Conservation (phyloP, 1,284 basidiomycete genomes). For the Boletus sp. region DNA sequence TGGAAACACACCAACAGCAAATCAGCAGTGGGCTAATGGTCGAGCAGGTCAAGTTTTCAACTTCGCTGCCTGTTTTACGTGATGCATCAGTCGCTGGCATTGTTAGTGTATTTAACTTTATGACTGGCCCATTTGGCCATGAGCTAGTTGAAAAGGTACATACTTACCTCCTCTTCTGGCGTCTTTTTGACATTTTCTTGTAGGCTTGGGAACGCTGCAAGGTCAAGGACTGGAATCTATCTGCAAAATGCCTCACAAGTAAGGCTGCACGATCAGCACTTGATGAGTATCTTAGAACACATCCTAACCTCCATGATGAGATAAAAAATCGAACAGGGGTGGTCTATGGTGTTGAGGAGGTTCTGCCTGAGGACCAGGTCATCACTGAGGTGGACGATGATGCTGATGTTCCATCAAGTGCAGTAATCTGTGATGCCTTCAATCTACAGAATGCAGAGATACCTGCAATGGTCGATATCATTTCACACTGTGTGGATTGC, state of each 20-base stretch:
- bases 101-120: slow-evolving; percentile 28
- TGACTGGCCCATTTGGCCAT: slow-evolving; percentile 19
- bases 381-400: background rate
- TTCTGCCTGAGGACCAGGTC: background rate
- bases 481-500: slow-evolving; percentile 1
- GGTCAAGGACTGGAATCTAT: slow-evolving; percentile 7
- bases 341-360: background rate
- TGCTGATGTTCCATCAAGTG: slow-evolving; percentile 10
- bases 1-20: slow-evolving; percentile 6
- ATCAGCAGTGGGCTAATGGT: background rate
- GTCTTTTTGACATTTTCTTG: background rate
- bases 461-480: background rate
- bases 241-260: slow-evolving; percentile 9
- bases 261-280: slow-evolving; percentile 1
- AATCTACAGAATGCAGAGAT: slow-evolving; percentile 2
- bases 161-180: too few species aligned
- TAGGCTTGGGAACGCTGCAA: slow-evolving; percentile 3
- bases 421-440: slow-evolving; percentile 1
- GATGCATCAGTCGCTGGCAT: slow-evolving; percentile 20
- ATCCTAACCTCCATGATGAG: background rate
- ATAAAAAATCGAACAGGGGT: slow-evolving; percentile 1
- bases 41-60: slow-evolving; percentile 6
- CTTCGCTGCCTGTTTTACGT: slow-evolving; percentile 1
- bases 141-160: slow-evolving; percentile 18
- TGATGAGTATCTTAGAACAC: background rate